These are phyloP conservation scores for Lactuca sativa DNA, from an alignment of 129 eudicot genomes.

Conservation along the genomic window DNA sequence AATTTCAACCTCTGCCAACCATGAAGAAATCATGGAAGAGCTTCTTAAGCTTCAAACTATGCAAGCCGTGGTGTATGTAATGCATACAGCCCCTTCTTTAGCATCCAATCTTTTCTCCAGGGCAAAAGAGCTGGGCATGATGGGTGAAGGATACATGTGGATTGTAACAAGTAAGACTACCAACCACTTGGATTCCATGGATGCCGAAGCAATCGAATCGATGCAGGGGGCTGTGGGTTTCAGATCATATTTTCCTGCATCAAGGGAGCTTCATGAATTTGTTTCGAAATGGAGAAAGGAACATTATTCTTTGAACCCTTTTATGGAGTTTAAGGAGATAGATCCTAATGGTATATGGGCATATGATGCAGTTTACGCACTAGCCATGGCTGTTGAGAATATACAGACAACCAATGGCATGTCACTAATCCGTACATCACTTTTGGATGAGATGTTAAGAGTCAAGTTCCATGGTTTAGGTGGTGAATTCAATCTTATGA, in stretches of 20 bases:
- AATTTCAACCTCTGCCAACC: neutral
- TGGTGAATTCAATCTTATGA: slow-evolving; percentile 27
- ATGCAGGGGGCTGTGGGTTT: neutral
- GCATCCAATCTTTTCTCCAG: neutral
- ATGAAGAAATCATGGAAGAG: neutral
- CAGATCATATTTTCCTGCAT: neutral
- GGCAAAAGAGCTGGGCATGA: neutral
- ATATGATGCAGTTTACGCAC: neutral
- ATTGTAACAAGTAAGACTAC: neutral
- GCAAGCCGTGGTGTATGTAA: neutral
- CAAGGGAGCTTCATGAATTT: neutral
- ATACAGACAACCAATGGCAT: neutral
- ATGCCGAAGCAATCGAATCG: neutral
- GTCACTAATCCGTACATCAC: neutral
- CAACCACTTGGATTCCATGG: neutral
- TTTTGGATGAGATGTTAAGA: neutral
- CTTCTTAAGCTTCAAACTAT: neutral
- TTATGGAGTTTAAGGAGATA: neutral
- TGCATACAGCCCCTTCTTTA: no score
- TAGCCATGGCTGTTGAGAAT: neutral
- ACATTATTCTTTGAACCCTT: neutral
- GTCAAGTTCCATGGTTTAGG: slow-evolving; percentile 25
- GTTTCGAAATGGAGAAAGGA: neutral
- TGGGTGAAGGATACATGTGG: neutral
- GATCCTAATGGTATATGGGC: neutral